Evolutionary conservation across 208 protist genomes (phyloP), one percentile per base, ranked within the genome.

Genomic region (Leishmania turanica): DNA sequence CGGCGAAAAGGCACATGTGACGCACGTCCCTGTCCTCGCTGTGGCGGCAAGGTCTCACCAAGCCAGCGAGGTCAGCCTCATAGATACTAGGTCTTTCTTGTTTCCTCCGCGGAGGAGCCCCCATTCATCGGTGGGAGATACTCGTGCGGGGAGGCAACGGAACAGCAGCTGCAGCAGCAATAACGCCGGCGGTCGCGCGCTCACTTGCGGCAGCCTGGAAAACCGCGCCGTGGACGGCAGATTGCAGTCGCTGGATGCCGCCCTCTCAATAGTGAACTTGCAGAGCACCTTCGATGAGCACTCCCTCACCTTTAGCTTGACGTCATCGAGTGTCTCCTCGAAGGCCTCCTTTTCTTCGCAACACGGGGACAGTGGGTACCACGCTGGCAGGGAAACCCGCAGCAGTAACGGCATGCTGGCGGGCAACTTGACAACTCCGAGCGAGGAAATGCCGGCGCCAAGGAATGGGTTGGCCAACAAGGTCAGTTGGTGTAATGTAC

Each of bases 181-280:
- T 37, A 17, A 34, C 70, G 19, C 0, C 1, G 58, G 5, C 17
- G 24, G n/a, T 0, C 49, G 31, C 0, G 15, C 13, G 62, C 62
- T 19, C 13, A 8, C 21, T 2, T 27, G 60, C 24, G n/a, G 64
- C 34, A 75, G 53, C 66, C 27, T 54, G 40, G 75, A 68, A 37
- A 24, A 58, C 47, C 62, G 75, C n/a, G 45, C 60, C 64, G 17
- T 53, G 24, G 51, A 62, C 40, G 62, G 64, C 47, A 45, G 56
- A 5, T 72, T 75, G 15, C 72, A 91, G 77, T 85, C 87, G 0
- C 77, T 93, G 7, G 90, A 93, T 37, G 90, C 85, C 24, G 81
- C 90, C n/a, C 77, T 93, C 17, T 93, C 90, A 49, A 91, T 93
- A 51, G 90, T 93, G 45, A 91, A 93, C 58, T 60, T 93, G 49